A percentile compares a stretch with the other conserved stretches of the same genome.
phyloP scores from a whole-genome alignment of 441 rosid genomes.

The Gossypium laxum region DNA sequence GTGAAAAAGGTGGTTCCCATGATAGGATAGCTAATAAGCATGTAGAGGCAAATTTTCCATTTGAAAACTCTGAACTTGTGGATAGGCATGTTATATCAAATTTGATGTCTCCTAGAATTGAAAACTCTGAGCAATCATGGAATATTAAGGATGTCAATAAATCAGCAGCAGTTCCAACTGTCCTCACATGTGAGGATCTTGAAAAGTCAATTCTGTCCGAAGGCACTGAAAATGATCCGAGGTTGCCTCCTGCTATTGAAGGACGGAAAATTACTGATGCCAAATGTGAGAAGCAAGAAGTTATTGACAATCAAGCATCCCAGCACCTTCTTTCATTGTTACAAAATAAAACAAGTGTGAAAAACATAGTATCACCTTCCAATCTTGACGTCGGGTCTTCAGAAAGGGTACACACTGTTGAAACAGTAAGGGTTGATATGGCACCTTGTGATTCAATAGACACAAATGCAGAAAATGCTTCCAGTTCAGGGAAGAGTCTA shows the following conservation, averaged over 20 bases:
- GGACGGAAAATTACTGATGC: constrained; percentile 28
- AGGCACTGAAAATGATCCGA: constrained; percentile 36
- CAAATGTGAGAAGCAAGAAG: constrained; percentile 37
- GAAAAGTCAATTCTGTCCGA: constrained; percentile 83
- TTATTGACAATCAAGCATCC: constrained; percentile 57
- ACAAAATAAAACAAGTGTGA: constrained; percentile 45
- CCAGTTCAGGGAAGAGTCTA: constrained; percentile 41
- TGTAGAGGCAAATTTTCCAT: constrained; percentile 25
- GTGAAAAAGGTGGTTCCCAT: constrained; percentile 44
- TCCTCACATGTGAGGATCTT: constrained; percentile 97
- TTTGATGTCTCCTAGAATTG: constrained; percentile 18
- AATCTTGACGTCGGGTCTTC: constrained; percentile 27
- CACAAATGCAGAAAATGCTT: constrained; percentile 25
- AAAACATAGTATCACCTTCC: constrained; percentile 21
- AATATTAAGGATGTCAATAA: constrained; percentile 25
- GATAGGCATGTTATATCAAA: constrained; percentile 25
- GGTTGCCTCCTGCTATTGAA: constrained; percentile 26
- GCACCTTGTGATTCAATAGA: constrained; percentile 24
- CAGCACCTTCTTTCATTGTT: constrained; percentile 80
- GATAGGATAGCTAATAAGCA: constrained; percentile 33
- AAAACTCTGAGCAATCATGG: constrained; percentile 24
- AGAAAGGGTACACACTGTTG: constrained; percentile 23
- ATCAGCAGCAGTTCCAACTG: constrained; percentile 41
- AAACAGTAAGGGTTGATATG: constrained; percentile 17
- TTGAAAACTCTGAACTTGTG: constrained; percentile 30